A percentile compares a stretch with the other conserved stretches of the same genome.
phyloP scores from a whole-genome alignment of 441 rosid species.

The Corymbia citriodora region DNA sequence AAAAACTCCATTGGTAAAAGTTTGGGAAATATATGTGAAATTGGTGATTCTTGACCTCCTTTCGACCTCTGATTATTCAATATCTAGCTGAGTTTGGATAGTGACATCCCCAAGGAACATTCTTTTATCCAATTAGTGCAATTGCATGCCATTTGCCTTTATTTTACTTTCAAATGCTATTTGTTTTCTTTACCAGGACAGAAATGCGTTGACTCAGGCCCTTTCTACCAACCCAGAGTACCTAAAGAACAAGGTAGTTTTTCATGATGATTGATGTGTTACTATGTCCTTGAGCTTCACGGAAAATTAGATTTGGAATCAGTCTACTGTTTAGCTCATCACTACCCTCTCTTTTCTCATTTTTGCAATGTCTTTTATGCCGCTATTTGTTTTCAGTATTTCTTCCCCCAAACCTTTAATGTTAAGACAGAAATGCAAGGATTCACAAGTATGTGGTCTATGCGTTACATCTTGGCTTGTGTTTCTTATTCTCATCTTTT shows the following conservation, averaged over 20 bases:
- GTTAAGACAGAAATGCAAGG: not conserved
- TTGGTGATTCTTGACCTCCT: not conserved
- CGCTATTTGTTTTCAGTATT: not conserved
- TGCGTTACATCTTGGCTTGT: not conserved
- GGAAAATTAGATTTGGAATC: not conserved
- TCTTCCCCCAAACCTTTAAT: not conserved
- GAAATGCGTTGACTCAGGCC: conserved; percentile 62
- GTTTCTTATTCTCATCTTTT: not conserved
- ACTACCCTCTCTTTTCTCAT: not conserved
- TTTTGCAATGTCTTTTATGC: not conserved
- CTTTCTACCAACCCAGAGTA: conserved; percentile 74
- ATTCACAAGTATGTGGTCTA: not conserved
- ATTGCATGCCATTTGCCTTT: not conserved
- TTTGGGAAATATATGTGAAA: not conserved
- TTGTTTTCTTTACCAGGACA: conserved; percentile 38
- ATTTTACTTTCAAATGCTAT: not conserved
- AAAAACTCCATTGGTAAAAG: not conserved
- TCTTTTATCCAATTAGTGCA: not conserved
- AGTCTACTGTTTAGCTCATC: not conserved
- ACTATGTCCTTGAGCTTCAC: not conserved
- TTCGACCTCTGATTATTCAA: not conserved
- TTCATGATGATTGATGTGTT: not conserved
- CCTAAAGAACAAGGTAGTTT: conserved; percentile 55
- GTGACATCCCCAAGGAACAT: not conserved
- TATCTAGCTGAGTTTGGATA: not conserved